A percentile compares a stretch with the other conserved stretches of the same genome.
phyloP scores from a whole-genome alignment of 495 filamentous ascomycete genomes.

The Penicillium soppii region DNA sequence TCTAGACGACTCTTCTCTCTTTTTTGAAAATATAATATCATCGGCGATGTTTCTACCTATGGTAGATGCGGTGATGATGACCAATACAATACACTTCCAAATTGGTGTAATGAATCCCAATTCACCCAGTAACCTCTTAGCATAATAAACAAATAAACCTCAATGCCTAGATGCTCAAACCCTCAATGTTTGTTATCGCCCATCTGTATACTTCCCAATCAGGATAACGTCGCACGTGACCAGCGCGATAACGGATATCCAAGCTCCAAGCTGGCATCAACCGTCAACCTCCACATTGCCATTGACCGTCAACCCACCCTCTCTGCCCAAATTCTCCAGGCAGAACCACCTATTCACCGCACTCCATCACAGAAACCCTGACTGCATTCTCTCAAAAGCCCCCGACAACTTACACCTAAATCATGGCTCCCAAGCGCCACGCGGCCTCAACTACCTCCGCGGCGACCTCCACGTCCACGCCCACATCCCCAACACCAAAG shows the following conservation, averaged over 20 bases:
- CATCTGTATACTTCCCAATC: constrained; percentile 7
- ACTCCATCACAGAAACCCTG: background rate
- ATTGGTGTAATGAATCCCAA: background rate
- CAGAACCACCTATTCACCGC: background rate
- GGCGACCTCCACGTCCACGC: constrained; percentile 22
- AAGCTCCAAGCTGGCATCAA: constrained; percentile 37
- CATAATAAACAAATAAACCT: too few species aligned
- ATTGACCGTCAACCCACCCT: constrained; percentile 18
- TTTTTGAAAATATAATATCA: too few species aligned
- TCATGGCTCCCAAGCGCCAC: constrained; percentile 54
- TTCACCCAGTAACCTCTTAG: too few species aligned
- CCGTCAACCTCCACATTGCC: constrained; percentile 19
- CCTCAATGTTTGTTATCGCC: background rate
- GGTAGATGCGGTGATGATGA: too few species aligned
- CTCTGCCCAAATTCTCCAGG: background rate
- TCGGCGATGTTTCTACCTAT: too few species aligned
- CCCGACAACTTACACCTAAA: constrained; percentile 14
- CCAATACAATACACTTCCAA: background rate
- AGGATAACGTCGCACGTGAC: constrained; percentile 23
- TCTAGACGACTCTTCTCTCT: constrained; percentile 9
- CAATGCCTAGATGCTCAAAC: background rate
- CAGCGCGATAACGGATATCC: constrained; percentile 19
- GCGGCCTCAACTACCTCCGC: constrained; percentile 38
- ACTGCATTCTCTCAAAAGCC: background rate
- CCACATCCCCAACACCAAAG: constrained; percentile 25